A percentile compares a stretch with the other conserved stretches of the same genome.
These are phyloP conservation scores for Aspergillus sp. DNA, from an alignment of 2,329 filamentous ascomycete species.

Conservation along the genomic window DNA sequence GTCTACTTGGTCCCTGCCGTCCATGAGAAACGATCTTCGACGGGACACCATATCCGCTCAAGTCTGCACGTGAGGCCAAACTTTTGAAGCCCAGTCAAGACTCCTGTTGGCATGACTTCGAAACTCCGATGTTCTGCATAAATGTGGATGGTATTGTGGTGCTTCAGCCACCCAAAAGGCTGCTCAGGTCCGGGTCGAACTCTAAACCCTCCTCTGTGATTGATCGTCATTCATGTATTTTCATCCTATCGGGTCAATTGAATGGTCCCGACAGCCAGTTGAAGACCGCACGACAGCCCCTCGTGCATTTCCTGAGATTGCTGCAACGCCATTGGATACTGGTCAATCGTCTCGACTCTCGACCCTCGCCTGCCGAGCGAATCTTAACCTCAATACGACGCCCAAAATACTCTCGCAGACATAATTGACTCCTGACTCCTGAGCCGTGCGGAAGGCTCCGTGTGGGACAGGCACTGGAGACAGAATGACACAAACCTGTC, in stretches of 20 bases:
- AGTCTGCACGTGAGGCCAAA: constrained; percentile 14
- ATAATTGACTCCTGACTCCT: not conserved
- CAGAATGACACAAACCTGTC: not conserved
- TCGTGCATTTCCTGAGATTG: not conserved
- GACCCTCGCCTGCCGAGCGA: not conserved
- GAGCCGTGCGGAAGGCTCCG: constrained; percentile 4
- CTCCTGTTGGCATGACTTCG: constrained; percentile 1
- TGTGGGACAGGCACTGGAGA: constrained; percentile 5
- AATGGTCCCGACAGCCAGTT: not conserved
- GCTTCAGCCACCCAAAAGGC: constrained; percentile 4
- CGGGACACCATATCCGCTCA: not conserved
- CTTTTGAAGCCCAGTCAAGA: constrained; percentile 5
- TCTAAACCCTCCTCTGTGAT: not conserved
- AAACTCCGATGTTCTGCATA: constrained; percentile 21
- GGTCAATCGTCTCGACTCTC: not conserved
- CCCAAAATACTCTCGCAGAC: not conserved
- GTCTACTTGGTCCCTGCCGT: not conserved
- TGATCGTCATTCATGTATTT: not conserved
- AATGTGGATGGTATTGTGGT: constrained; percentile 11
- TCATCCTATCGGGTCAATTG: constrained; percentile 1
- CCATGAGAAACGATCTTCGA: not conserved
- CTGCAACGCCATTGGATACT: constrained; percentile 2
- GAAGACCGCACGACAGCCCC: not conserved
- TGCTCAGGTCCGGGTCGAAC: not conserved
- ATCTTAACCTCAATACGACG: constrained; percentile 1